Conservation (phyloP, 2,329 filamentous ascomycete species). For the Alternaria novae-zelandiae region DNA sequence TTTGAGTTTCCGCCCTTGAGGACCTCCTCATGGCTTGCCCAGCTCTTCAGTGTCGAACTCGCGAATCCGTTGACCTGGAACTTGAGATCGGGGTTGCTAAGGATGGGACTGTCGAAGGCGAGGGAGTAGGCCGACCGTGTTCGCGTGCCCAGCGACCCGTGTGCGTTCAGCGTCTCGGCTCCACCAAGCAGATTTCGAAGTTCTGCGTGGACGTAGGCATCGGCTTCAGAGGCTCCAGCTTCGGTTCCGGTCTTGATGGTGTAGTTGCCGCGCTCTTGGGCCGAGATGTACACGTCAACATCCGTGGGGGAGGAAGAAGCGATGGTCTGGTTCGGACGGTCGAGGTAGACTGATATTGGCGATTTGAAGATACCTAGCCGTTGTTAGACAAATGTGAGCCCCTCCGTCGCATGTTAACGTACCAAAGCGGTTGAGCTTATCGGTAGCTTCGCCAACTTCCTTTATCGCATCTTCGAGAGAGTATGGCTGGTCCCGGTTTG, state of each 20-base stretch:
- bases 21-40: constrained; percentile 92
- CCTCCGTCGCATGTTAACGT: constrained; percentile 36
- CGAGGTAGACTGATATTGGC: constrained; percentile 81
- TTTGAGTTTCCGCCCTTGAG: constrained; percentile 79
- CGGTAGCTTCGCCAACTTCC: constrained; percentile 72
- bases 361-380: constrained; percentile 81
- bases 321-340: constrained; percentile 72
- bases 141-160: constrained; percentile 86
- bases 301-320: constrained; percentile 76
- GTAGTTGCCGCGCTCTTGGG: constrained; percentile 80
- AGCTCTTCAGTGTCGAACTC: constrained; percentile 85
- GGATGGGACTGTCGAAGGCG: constrained; percentile 79
- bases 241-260: constrained; percentile 94
- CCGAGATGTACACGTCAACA: constrained; percentile 79
- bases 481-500: constrained; percentile 69
- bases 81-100: constrained; percentile 81
- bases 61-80: constrained; percentile 80
- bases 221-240: constrained; percentile 90
- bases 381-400: constrained; percentile 20
- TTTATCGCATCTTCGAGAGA: constrained; percentile 78
- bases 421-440: constrained; percentile 83
- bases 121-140: constrained; percentile 92
- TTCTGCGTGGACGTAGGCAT: constrained; percentile 85
- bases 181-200: constrained; percentile 94
- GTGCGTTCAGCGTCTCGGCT: constrained; percentile 85